Evolutionary conservation across 805 yeast species (phyloP), one percentile per base, ranked within the genome.

Genomic region (Candida corydali): DNA sequence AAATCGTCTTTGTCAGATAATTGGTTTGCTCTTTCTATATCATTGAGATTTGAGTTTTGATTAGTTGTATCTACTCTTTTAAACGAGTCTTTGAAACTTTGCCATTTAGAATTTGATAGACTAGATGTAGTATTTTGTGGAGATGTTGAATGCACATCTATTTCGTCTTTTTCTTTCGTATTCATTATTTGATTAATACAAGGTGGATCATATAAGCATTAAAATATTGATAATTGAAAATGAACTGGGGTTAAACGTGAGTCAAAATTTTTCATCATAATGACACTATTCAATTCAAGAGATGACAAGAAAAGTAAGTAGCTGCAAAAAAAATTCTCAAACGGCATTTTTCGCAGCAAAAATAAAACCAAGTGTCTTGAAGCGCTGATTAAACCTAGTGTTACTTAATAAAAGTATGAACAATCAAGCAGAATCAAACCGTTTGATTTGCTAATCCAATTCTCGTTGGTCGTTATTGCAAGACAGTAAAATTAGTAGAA

Each of bases 1-100:
- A 65, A 59, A 6, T 65, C 69, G 33, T 56, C 45, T 79, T 40
- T 43, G 19, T 50, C 45, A 14, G 63, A 55, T 24, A 59, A 63
- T 4, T 49, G 43, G 34, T 63, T 61, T 15, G 67, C 69, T 27
- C 44, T 50, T 39, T 64, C 69, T 5, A 62, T 50, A 27, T 63
- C 70, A 17, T 45, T 41, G 38, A 54, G 37, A 24, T 32, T 32
- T 5, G 22, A 8, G 14, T 24, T 14, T 17, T 6, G 4, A 10
- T 15, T 15, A 17, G 30, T 25, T 25, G 28, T 42, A 15, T 55
- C 55, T 2, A 58, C 59, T 15, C 57, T 49, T 36, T 52, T 50
- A 46, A 61, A 62, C 7, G 65, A 57, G 39, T 61, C 61, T 36
- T 50, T 51, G 36, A 55, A 44, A 4, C 36, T 22, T 9, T 41